Base-by-base conservation (phyloP, 176 grass and related monocot species). In the Phoenix roebelenii region DNA sequence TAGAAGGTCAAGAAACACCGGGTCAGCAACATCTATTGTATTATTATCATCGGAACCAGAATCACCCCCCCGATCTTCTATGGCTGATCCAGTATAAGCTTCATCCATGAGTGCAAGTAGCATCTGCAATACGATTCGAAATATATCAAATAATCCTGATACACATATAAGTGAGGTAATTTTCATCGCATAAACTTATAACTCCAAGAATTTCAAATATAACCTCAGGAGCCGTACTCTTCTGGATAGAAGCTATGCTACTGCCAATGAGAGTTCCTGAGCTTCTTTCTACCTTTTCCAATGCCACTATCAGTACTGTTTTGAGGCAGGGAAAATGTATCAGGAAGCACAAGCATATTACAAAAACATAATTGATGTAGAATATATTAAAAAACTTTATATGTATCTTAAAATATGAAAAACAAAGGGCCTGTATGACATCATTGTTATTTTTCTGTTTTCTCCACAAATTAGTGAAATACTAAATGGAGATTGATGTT, bases 241-340 rank as follows among this genome's bases (percentile, higher is more conserved):
- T 97, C 78, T 97, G 92, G 69, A 97, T 97, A 35, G 92, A 83
- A 74, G 92, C 92, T 55, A 97, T 91, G 76, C 84, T 91, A 83
- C 87, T 90, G 52, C 87, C 92, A 58, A 97, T 76, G 52, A 91
- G 78, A 77, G 87, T 88, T 67, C 92, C 84, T 24, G 92, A 91
- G 80, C 76, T 88, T 76, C 70, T 97, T 77, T 91, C 92, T 57
- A 97, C 78, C 63, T 91, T 97, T 82, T 97, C 92, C 74, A 97
- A 54, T 72, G 92, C 81, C 30, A 87, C 80, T 69, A 97, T 84
- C 57, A 91, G 79, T 80, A 97, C 93, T 97, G 78, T 69, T 57
- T 72, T 44, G 35, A 44, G 10, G 10, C 12, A 44, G 35, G 9
- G 1, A 44, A 44, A 44, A 44, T 44, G 35, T 44, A 44, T 44